phyloP scores from a whole-genome alignment of 768 basidiomycete species.

The Lactarius sanguifluus region DNA sequence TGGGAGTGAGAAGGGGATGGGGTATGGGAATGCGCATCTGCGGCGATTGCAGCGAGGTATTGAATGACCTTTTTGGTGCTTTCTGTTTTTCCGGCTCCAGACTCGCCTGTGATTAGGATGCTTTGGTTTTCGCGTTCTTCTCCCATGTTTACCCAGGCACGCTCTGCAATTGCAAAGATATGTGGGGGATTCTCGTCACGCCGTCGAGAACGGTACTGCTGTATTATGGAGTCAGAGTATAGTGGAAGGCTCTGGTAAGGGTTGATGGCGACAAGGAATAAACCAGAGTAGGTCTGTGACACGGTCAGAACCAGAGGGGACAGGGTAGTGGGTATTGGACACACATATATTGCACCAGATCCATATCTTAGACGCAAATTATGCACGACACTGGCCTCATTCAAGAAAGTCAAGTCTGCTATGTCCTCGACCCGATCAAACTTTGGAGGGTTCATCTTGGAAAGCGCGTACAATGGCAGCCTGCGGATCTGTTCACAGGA shows the following conservation, averaged over 20 bases:
- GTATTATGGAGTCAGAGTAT: constrained; percentile 84
- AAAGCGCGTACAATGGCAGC: constrained; percentile 77
- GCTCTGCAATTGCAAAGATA: constrained; percentile 95
- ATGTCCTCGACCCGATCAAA: constrained; percentile 98
- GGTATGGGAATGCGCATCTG: constrained; percentile 62
- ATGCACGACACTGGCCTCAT: constrained; percentile 99
- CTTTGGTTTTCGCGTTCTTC: constrained; percentile 97
- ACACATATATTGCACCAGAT: constrained; percentile 87
- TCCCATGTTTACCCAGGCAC: constrained; percentile 98
- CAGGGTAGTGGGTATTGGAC: constrained; percentile 36
- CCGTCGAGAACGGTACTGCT: constrained; percentile 87
- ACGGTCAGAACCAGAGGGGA: constrained; percentile 12
- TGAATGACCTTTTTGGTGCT: constrained; percentile 99
- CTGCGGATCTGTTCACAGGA: constrained; percentile 50
- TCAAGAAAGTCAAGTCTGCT: constrained; percentile 95
- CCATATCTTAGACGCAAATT: constrained; percentile 91
- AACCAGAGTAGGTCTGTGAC: constrained; percentile 83
- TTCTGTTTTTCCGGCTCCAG: constrained; percentile 98
- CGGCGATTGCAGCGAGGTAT: constrained; percentile 95
- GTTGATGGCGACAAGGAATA: constrained; percentile 98
- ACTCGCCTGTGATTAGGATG: constrained; percentile 99
- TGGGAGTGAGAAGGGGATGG: constrained; percentile 60
- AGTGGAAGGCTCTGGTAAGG: constrained; percentile 92
- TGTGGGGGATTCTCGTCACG: constrained; percentile 94
- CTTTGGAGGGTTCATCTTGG: constrained; percentile 98